Conservation (phyloP, 306 rosid genomes). For the Cercis canadensis region DNA sequence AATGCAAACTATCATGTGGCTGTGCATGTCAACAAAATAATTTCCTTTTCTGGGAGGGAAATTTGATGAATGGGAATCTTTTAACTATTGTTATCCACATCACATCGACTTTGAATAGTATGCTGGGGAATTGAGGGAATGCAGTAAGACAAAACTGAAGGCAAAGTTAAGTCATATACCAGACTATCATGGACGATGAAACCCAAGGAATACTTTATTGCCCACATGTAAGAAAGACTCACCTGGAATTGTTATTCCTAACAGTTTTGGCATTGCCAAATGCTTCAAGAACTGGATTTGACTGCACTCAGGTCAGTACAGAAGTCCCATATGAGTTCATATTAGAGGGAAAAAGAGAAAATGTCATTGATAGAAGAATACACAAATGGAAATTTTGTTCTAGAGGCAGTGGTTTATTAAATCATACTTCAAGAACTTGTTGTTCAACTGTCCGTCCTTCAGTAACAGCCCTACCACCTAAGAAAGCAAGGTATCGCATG, state of each 20-base stretch:
- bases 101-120: slow-evolving; percentile 23
- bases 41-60: slow-evolving; percentile 29
- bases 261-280: slow-evolving; percentile 99
- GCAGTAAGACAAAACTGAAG: slow-evolving; percentile 32
- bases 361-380: not conserved
- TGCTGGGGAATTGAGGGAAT: slow-evolving; percentile 29
- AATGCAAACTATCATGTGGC: slow-evolving; percentile 14
- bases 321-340: slow-evolving; percentile 32
- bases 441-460: slow-evolving; percentile 99
- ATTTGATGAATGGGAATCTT: slow-evolving; percentile 8
- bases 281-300: slow-evolving; percentile 99
- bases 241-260: slow-evolving; percentile 98
- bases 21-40: slow-evolving; percentile 19
- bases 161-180: slow-evolving; percentile 19
- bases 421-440: slow-evolving; percentile 97
- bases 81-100: slow-evolving; percentile 10
- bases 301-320: slow-evolving; percentile 61
- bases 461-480: slow-evolving; percentile 93
- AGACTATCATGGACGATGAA: slow-evolving; percentile 25
- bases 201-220: slow-evolving; percentile 30
- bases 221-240: slow-evolving; percentile 43
- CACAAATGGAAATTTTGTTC: slow-evolving; percentile 23
- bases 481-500: slow-evolving; percentile 93
- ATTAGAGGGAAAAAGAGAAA: slow-evolving; percentile 10
- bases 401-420: slow-evolving; percentile 30